Conservation (phyloP, 2,329 filamentous ascomycete species). For the Scedosporium minutisporum region DNA sequence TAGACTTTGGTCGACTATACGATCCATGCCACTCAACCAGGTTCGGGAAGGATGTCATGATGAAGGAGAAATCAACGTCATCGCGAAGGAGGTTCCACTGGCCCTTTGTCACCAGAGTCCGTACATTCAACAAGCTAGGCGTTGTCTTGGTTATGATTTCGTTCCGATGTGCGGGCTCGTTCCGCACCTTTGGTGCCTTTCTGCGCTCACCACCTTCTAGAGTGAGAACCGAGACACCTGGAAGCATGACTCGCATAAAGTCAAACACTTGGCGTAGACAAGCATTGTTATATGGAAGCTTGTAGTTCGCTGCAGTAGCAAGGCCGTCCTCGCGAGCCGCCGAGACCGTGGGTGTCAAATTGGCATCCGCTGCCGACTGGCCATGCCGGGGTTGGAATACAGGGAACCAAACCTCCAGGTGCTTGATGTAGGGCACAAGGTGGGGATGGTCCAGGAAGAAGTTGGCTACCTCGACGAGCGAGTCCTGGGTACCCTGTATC, state of each 20-base stretch:
- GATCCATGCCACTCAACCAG: conserved; percentile 54
- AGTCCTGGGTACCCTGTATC: conserved; percentile 59
- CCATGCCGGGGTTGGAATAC: conserved; percentile 54
- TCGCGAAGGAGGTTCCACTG: conserved; percentile 58
- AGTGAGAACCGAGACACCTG: conserved; percentile 55
- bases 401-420: conserved; percentile 70
- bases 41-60: conserved; percentile 55
- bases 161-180: conserved; percentile 10
- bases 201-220: conserved; percentile 69
- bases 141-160: background rate
- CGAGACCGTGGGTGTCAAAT: conserved; percentile 41
- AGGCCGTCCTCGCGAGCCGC: conserved; percentile 33
- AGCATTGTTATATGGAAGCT: conserved; percentile 54
- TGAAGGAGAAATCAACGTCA: conserved; percentile 50
- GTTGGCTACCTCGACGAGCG: conserved; percentile 45
- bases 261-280: conserved; percentile 60
- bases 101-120: conserved; percentile 61
- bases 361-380: conserved; percentile 29
- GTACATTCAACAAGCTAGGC: conserved; percentile 39
- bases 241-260: conserved; percentile 50
- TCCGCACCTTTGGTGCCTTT: conserved; percentile 57
- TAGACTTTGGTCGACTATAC: conserved; percentile 63
- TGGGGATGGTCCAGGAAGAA: conserved; percentile 53
- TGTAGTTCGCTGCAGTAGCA: conserved; percentile 44
- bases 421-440: conserved; percentile 55